Base-by-base conservation (phyloP, 2,329 filamentous ascomycete genomes). In the Apiospora arundinis region DNA sequence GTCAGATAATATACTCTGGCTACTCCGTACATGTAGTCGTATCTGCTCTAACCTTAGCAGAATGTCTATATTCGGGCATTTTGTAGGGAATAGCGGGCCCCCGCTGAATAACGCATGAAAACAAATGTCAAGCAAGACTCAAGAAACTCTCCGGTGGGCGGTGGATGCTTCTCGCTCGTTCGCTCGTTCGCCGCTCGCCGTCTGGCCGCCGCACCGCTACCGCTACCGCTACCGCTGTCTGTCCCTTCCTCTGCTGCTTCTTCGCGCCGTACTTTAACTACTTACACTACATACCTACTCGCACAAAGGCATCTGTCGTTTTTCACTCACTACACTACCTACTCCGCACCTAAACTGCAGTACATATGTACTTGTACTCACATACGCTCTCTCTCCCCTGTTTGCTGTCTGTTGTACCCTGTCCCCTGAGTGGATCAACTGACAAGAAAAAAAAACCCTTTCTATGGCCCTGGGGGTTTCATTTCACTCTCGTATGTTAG, bases 91-190 rank as follows among this genome's bases (percentile, higher is more conserved):
- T 21, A 40, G 56, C 32, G 56, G 56, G 32, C 11, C 56, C 21
- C n/a, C 18, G 56, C 28, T 63, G 56, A n/a, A 63, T 63, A 40
- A 63, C 56, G 32, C 56, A 63, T 40, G 56, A 63, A 32, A 40
- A 40, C 11, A 63, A 63, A 37, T 63, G 56, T 63, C 42, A 16
- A 45, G 42, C 42, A 45, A 45, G 42, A 45, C 42, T 45, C 11
- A 63, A 40, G 56, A 63, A 63, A 60, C 48, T 60, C 52, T n/a
- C 56, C 56, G 56, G 56, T 32, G 56, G 56, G 56, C 56, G 56
- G 56, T 63, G 56, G 56, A 63, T 21, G 56, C 56, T 40, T 6
- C 6, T 32, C 32, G 32, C 32, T 32, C 32, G 32, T 32, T 56
- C 56, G 32, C 28, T 40, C 32, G 28, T 63, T 63, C 56, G 32